A percentile compares a stretch with the other conserved stretches of the same genome.
These are phyloP conservation scores for Eimeria sp. DNA, from an alignment of 169 alveolate genomes.

Conservation along the genomic window DNA sequence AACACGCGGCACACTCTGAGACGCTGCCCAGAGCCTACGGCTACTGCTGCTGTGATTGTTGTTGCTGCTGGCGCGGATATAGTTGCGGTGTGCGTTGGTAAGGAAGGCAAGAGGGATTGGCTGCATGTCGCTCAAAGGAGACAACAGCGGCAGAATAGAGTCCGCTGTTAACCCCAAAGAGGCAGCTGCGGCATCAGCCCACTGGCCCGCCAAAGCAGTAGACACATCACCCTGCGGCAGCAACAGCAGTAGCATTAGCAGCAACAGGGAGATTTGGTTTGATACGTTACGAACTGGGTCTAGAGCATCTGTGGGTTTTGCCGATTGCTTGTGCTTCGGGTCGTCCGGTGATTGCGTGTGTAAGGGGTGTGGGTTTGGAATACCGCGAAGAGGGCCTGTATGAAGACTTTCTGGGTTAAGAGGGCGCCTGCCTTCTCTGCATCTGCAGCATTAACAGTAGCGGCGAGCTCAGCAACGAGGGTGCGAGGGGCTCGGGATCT, in stretches of 20 bases:
- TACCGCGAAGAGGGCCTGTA: constrained; percentile 12
- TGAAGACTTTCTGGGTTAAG: constrained; percentile 12
- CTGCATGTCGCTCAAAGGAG: not conserved
- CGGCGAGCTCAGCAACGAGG: not conserved
- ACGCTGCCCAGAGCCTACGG: not conserved
- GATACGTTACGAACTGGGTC: not conserved
- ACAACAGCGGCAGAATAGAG: not conserved
- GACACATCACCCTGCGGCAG: constrained; percentile 8
- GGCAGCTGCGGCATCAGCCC: constrained; percentile 27
- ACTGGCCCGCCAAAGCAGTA: not conserved
- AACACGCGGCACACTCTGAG: not conserved
- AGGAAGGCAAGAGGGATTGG: constrained; percentile 16
- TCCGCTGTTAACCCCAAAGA: not conserved
- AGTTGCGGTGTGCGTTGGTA: not conserved
- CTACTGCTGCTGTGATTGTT: not conserved
- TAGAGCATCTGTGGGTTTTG: not conserved
- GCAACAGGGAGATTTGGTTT: not conserved
- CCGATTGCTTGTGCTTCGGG: not conserved
- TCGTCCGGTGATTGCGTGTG: too few species aligned
- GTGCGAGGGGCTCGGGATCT: not conserved
- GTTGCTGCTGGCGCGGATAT: not conserved
- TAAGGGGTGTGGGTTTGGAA: not conserved
- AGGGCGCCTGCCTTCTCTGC: constrained; percentile 9
- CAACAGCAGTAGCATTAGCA: constrained; percentile 4
- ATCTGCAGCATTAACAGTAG: not conserved